Evolutionary conservation across 805 yeast genomes (phyloP).

Genomic region (Saturnispora galanensis): DNA sequence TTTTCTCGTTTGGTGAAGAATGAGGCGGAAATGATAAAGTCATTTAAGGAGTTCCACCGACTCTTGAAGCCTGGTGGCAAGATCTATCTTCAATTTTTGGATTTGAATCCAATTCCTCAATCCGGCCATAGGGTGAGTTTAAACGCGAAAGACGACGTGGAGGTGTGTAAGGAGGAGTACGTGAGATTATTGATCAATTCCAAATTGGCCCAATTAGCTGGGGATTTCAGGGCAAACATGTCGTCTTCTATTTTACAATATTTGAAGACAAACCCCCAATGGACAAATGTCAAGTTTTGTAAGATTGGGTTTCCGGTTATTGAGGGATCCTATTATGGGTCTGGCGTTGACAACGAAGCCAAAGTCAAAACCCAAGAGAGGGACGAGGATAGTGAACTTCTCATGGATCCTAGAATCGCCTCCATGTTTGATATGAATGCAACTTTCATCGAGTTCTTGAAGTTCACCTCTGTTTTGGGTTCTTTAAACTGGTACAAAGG

Average conservation of each 20-base stretch:
- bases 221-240: constrained; percentile 13
- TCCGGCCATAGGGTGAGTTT: not conserved
- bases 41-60: constrained; percentile 23
- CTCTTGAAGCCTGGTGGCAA: constrained; percentile 24
- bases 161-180: constrained; percentile 4
- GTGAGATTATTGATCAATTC: constrained; percentile 4
- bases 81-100: constrained; percentile 23
- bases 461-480: constrained; percentile 10
- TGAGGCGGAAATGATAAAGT: constrained; percentile 13
- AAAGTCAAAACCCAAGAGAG: not conserved
- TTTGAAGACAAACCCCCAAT: constrained; percentile 17
- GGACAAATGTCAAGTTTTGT: constrained; percentile 18
- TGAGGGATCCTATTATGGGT: constrained; percentile 4
- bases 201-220: constrained; percentile 1
- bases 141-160: constrained; percentile 1
- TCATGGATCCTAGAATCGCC: constrained; percentile 22
- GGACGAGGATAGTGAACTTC: constrained; percentile 10
- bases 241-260: constrained; percentile 16
- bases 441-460: constrained; percentile 22
- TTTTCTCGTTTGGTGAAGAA: constrained; percentile 14
- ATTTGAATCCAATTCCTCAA: constrained; percentile 14
- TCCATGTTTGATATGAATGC: constrained; percentile 25
- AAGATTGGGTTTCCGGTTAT: constrained; percentile 22
- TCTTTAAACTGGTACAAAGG: constrained; percentile 9
- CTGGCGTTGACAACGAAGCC: not conserved